phyloP scores from a whole-genome alignment of 345 rosid genomes.

The Salix exigua region DNA sequence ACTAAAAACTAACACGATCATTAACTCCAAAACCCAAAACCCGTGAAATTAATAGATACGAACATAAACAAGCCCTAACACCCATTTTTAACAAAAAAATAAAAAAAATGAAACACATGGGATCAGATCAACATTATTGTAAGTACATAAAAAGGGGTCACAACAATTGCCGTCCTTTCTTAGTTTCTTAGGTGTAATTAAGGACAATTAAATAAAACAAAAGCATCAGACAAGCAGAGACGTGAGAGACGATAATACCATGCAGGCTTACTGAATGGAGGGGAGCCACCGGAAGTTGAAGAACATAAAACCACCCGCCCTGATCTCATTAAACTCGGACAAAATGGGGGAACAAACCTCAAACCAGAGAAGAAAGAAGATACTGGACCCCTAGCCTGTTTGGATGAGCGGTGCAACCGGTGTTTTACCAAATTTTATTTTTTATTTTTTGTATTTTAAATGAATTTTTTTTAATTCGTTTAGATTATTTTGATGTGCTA shows the following conservation, averaged over 20 bases:
- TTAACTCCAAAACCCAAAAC: too few relatives aligned
- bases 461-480: too few relatives aligned
- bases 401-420: too few relatives aligned
- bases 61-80: rapidly evolving
- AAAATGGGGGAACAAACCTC: background rate
- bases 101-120: background rate
- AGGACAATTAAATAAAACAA: background rate
- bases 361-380: too few relatives aligned
- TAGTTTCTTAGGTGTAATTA: background rate
- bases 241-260: background rate
- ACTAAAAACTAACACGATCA: too few relatives aligned
- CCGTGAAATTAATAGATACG: too few relatives aligned
- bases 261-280: background rate
- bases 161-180: background rate
- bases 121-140: background rate
- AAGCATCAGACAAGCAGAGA: background rate
- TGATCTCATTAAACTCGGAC: background rate
- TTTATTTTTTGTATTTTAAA: too few relatives aligned
- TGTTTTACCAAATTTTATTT: too few relatives aligned
- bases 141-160: background rate
- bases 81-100: too few relatives aligned
- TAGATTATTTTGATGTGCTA: too few relatives aligned
- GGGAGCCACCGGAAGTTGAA: background rate
- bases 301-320: too few relatives aligned
- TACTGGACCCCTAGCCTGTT: too few relatives aligned